Percentiles rank a stretch among this genome's conserved stretches.
phyloP scores from a whole-genome alignment of 1,284 basidiomycete species.

The Trichosporon coremiiforme region DNA sequence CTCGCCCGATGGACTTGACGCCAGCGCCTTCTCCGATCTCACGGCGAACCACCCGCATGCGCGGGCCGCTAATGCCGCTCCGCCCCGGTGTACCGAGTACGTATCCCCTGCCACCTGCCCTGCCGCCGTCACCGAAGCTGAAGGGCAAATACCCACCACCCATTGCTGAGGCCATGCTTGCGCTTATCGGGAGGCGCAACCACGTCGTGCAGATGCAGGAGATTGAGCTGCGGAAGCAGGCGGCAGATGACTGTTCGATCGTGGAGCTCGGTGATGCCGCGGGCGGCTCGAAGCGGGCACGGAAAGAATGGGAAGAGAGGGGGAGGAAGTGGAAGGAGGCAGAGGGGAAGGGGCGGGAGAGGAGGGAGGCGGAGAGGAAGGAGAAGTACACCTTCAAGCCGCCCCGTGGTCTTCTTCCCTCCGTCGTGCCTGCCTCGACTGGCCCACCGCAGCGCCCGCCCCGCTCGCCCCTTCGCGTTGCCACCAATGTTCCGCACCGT shows the following conservation, averaged over 20 bases:
- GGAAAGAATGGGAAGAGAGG: not conserved
- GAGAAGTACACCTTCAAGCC: conserved; percentile 14
- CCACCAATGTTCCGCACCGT: not conserved
- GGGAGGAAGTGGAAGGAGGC: not conserved
- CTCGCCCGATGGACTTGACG: not conserved
- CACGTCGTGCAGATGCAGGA: not conserved
- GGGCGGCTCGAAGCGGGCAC: not conserved
- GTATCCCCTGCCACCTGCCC: not conserved
- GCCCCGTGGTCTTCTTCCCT: not conserved
- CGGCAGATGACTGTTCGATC: not conserved
- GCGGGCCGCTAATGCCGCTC: not conserved
- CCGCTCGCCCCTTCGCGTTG: conserved; percentile 25
- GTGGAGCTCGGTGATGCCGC: not conserved
- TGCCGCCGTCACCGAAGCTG: not conserved
- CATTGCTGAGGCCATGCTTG: not conserved
- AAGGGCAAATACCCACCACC: not conserved
- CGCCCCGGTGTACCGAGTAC: not conserved
- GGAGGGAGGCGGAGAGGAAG: not conserved
- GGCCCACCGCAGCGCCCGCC: conserved; percentile 1
- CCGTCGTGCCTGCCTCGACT: not conserved
- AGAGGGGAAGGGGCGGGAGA: not conserved
- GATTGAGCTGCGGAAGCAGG: not conserved
- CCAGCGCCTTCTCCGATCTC: not conserved
- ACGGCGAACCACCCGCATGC: not conserved
- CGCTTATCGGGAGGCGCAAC: not conserved